Evolutionary conservation across 176 grass and related monocot species (phyloP).

Genomic region (Aegilops bicornis): DNA sequence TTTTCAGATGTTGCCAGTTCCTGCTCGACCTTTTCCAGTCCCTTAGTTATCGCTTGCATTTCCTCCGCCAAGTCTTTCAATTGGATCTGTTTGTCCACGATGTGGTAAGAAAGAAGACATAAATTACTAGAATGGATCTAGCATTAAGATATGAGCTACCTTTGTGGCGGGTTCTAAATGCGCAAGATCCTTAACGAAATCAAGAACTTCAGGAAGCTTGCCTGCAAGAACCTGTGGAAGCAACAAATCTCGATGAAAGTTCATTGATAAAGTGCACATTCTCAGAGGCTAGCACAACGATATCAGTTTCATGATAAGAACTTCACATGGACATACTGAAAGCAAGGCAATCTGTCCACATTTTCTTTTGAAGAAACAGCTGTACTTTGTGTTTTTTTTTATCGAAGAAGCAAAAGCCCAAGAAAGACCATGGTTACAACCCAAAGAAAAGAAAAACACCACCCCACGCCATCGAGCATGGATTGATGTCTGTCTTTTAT

Average conservation of each 20-base stretch:
- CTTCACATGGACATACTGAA: not conserved
- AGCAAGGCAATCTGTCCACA: conserved; percentile 16
- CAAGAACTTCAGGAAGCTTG: conserved; percentile 95
- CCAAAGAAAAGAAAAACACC: too few relatives aligned
- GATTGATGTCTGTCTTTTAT: conserved; percentile 8
- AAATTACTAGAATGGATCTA: not conserved
- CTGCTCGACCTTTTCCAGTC: conserved; percentile 82
- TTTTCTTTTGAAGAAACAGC: too few relatives aligned
- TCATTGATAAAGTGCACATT: conserved; percentile 10
- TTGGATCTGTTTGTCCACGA: conserved; percentile 71
- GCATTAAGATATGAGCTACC: conserved; percentile 48
- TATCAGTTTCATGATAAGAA: not conserved
- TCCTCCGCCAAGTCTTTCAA: conserved; percentile 82
- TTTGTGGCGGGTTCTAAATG: conserved; percentile 85
- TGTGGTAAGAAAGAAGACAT: conserved; percentile 23
- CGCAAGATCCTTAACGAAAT: conserved; percentile 79
- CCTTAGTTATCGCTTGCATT: conserved; percentile 89
- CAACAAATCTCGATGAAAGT: conserved; percentile 10
- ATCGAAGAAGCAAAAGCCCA: too few relatives aligned
- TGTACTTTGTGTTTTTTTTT: too few relatives aligned
- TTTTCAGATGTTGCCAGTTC: conserved; percentile 68
- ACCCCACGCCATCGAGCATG: not conserved
- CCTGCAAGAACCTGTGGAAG: conserved; percentile 71
- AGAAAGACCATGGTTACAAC: too few relatives aligned
- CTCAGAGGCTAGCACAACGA: not conserved